Conservation (phyloP, 2,329 filamentous ascomycete species). For the Aspergillus sp. region DNA sequence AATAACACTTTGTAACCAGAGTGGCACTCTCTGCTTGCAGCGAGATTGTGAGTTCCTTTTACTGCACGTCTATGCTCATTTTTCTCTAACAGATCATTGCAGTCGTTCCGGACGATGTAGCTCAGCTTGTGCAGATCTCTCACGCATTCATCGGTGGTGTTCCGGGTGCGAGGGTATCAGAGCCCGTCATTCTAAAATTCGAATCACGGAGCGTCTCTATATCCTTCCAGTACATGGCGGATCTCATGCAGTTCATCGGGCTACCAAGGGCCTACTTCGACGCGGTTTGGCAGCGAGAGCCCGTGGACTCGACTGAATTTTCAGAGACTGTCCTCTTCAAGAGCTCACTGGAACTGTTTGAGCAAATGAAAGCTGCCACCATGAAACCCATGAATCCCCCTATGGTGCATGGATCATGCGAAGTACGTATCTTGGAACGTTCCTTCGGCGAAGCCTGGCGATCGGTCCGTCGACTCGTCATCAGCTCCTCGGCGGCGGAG, state of each 20-base stretch:
- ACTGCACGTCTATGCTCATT: not conserved
- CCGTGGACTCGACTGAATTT: constrained; percentile 27
- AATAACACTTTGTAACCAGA: constrained; percentile 33
- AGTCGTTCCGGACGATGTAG: constrained; percentile 25
- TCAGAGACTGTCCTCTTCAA: constrained; percentile 31
- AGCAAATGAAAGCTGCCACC: constrained; percentile 28
- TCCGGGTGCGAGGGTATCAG: constrained; percentile 18
- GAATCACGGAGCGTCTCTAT: constrained; percentile 24
- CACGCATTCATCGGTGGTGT: constrained; percentile 17
- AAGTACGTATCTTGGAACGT: constrained; percentile 32
- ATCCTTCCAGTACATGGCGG: constrained; percentile 28
- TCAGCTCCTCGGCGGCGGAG: constrained; percentile 30
- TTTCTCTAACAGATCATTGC: not conserved
- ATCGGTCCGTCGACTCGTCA: constrained; percentile 29
- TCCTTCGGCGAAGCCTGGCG: constrained; percentile 30
- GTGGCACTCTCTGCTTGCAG: constrained; percentile 29
- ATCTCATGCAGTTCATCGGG: constrained; percentile 29
- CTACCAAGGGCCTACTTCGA: constrained; percentile 33
- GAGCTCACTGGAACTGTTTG: constrained; percentile 28
- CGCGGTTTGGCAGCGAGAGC: constrained; percentile 29
- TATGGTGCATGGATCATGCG: constrained; percentile 25
- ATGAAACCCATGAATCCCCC: constrained; percentile 31
- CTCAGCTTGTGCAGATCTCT: constrained; percentile 19
- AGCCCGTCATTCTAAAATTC: constrained; percentile 30
- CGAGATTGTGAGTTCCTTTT: constrained; percentile 25